Evolutionary conservation across 2,329 filamentous ascomycete genomes (phyloP).

Genomic region (Hymenoscyphus fraxineus): DNA sequence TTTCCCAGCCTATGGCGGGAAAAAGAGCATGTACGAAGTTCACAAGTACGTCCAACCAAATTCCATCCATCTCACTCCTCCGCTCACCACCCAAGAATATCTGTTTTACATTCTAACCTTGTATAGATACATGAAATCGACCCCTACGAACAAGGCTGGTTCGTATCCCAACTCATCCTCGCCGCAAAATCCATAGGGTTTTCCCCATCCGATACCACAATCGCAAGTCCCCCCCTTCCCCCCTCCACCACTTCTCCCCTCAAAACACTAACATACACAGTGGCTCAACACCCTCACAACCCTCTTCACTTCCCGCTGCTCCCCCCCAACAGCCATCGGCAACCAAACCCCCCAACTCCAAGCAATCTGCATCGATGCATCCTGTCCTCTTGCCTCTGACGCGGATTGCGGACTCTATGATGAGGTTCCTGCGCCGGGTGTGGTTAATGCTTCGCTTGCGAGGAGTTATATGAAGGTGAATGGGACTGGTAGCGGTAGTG

Average conservation of each 20-base stretch:
- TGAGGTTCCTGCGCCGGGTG: not conserved
- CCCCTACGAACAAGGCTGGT: slow-evolving; percentile 49
- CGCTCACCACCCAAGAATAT: slow-evolving; percentile 18
- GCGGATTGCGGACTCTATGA: not conserved
- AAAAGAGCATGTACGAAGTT: slow-evolving; percentile 46
- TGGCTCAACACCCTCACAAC: slow-evolving; percentile 5
- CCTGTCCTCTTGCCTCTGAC: not conserved
- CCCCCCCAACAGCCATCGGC: not conserved
- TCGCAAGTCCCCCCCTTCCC: not conserved
- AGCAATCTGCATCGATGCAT: not conserved
- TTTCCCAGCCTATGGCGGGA: slow-evolving; percentile 47
- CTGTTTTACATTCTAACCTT: too few relatives aligned
- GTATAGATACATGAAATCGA: slow-evolving; percentile 54
- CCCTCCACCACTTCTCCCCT: not conserved
- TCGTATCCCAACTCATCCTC: slow-evolving; percentile 44
- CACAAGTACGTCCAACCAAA: slow-evolving; percentile 40
- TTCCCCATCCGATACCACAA: not conserved
- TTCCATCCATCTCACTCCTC: not conserved
- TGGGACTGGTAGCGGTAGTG: not conserved
- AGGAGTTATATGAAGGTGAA: slow-evolving; percentile 7
- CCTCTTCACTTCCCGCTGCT: slow-evolving; percentile 4
- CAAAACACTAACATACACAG: not conserved
- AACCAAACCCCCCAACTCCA: not conserved
- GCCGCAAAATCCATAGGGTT: slow-evolving; percentile 4
- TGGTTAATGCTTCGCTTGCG: slow-evolving; percentile 1